Base-by-base conservation (phyloP, 441 rosid species). In the Gossypium davidsonii region DNA sequence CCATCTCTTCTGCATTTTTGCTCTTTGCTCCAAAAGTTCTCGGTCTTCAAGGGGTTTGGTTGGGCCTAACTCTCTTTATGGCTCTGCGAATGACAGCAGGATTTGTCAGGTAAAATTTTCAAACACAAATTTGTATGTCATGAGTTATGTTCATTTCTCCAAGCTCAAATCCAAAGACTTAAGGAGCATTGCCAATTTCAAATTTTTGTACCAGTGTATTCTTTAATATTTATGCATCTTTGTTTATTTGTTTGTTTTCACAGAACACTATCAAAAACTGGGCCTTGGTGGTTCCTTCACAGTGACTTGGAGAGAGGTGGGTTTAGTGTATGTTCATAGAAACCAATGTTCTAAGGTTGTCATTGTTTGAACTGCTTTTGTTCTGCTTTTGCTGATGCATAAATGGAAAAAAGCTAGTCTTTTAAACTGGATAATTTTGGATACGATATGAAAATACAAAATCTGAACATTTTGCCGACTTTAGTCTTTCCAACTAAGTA, bases 221-320 rank as follows among this genome's bases (percentile, higher is more conserved):
- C 12, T 37, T 37, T 74, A 71, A 31, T 63, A 46, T 55, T 53
- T 15, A 5, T 5, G 14, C 17, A 12, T 34, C 73, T 25, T 58
- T 71, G 23, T 39, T 72, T 56, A 31, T 42, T 63, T 57, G 66
- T 62, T 77, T 15, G 12, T 15, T 31, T 1, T 66, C 46, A 28
- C 81, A 93, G 98, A 80, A 72, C 90, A 73, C 75, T 79, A 67
- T 86, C 89, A 56, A 89, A 72, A 80, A 79, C 83, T 14, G 94
- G 98, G 72, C 96, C 96, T 28, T 94, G 98, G 98, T 88, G 97
- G 94, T 91, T 91, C 87, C 67, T 94, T 84, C 94, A 91, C 78
- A 67, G 17, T 20, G 87, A 85, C 79, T 34, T 79, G 1, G 77
- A 79, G 69, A 77, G 67, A 72, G 61, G 77, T 2, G 79, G 87